Percentiles rank a stretch among this genome's conserved stretches.
Conservation (phyloP, 305 asterid genomes). For the Caryopteris hybrid region DNA sequence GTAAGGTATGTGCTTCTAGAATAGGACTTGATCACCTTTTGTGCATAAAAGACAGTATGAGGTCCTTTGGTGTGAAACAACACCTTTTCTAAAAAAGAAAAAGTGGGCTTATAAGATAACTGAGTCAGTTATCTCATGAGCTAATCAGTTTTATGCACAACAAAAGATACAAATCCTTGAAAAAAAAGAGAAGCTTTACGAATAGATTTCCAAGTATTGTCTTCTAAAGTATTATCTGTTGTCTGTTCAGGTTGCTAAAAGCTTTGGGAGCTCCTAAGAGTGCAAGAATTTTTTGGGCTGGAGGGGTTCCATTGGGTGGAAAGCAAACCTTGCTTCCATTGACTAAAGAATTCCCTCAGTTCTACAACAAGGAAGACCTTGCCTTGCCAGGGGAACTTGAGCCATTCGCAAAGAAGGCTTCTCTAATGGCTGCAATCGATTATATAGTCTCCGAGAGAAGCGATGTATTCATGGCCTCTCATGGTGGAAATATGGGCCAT, state of each 20-base stretch:
- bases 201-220: background rate
- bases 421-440: constrained; percentile 82
- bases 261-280: constrained; percentile 78
- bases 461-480: constrained; percentile 94
- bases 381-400: constrained; percentile 77
- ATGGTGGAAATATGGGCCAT: constrained; percentile 97
- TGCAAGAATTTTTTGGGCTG: constrained; percentile 81
- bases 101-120: too few species aligned
- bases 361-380: constrained; percentile 78
- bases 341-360: constrained; percentile 55
- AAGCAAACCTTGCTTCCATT: constrained; percentile 66
- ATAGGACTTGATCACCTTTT: background rate
- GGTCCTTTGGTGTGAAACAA: too few species aligned
- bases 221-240: background rate
- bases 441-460: constrained; percentile 74
- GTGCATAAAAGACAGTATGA: too few species aligned
- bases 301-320: constrained; percentile 87
- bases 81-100: too few species aligned
- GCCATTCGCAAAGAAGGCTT: constrained; percentile 62
- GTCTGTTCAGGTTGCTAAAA: constrained; percentile 58
- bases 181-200: too few species aligned
- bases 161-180: background rate
- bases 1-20: constrained; percentile 37
- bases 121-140: too few species aligned
- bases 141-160: too few species aligned